Conservation (phyloP, 2,329 filamentous ascomycete genomes). For the Hypoxylon sp. region DNA sequence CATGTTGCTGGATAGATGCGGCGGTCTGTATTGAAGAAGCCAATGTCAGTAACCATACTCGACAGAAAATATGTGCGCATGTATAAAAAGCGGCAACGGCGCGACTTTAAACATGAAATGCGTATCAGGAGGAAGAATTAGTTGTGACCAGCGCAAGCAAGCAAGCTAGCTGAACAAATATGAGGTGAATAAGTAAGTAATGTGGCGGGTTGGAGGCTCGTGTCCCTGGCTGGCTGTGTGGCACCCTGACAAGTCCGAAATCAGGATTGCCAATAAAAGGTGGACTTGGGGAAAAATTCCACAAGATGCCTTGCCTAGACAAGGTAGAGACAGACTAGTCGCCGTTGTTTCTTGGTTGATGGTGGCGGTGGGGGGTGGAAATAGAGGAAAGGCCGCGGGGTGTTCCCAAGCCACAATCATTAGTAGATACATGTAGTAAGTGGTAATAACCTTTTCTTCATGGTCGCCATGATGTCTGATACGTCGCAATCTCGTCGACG, state of each 20-base stretch:
- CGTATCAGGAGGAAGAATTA: conserved; percentile 21
- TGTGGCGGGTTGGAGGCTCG: conserved; percentile 44
- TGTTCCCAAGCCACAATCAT: conserved; percentile 27
- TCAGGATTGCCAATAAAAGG: conserved; percentile 45
- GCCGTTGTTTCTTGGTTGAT: conserved; percentile 17
- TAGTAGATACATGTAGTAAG: conserved; percentile 33
- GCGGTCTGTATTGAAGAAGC: conserved; percentile 61
- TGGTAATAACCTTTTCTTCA: conserved; percentile 49
- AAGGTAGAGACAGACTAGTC: conserved; percentile 26
- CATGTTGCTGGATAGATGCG: conserved; percentile 71
- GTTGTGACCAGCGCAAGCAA: conserved; percentile 44
- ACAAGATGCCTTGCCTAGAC: conserved; percentile 29
- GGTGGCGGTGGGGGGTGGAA: conserved; percentile 37
- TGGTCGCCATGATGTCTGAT: conserved; percentile 42
- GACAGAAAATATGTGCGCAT: conserved; percentile 11
- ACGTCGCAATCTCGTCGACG: conserved; percentile 20
- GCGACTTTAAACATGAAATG: conserved; percentile 23
- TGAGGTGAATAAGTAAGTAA: conserved; percentile 21
- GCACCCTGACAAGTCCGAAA: conserved; percentile 50
- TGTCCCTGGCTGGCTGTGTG: conserved; percentile 43
- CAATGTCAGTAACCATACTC: conserved; percentile 51
- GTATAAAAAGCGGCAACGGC: conserved; percentile 29
- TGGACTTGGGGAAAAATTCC: conserved; percentile 28
- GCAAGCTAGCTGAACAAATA: conserved; percentile 25
- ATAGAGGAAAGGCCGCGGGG: conserved; percentile 27